Evolutionary conservation across 2,329 filamentous ascomycete genomes (phyloP), one percentile per base, ranked within the genome.

Genomic region (Hypocreales sp.): DNA sequence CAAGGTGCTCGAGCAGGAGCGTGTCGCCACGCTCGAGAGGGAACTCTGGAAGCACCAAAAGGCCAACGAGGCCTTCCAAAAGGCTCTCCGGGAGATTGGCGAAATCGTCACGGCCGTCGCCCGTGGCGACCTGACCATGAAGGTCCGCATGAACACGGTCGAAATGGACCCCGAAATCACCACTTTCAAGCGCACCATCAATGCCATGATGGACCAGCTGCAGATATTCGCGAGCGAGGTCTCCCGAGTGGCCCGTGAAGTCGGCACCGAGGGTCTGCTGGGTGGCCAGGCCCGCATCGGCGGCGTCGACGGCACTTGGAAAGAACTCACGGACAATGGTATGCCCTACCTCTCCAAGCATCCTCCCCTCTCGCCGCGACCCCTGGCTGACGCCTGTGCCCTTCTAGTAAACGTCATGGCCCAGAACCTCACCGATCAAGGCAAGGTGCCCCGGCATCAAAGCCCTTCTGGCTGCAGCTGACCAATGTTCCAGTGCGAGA

Each of bases 121-220:
- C 31, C 82, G 83, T 44, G 87, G 87, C 55, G 87, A 95, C 48
- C 64, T 95, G 34, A 93, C 84, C 51, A 94, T 93, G 64, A 92
- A 93, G 58, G 87, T 94, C 36, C 73, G 87, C 45, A 92, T 95
- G 51, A 90, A 94, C 49, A 80, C 81, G 4, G 78, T 92, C 39
- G 87, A 95, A 59, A 90, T 94, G 78, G 87, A 95, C 63, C 84
- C 86, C 16, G 87, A 95, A 64, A 95, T 95, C 46, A 90, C 84
- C 16, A 86, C 83, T 8, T 95, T 95, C 64, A 95, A 95, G 59
- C 77, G 83, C 44, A 94, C 87, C 35, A 95, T 95, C 60, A 95
- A 95, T 52, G 92, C 81, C 40, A 95, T 95, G 87, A 92, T 95
- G 72, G 87, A 95, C 48, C 87, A 94, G 54, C 67, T 95, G 33